A percentile compares a stretch with the other conserved stretches of the same genome.
phyloP scores from a whole-genome alignment of 2,329 filamentous ascomycete genomes.

The Alternaria postmessia region DNA sequence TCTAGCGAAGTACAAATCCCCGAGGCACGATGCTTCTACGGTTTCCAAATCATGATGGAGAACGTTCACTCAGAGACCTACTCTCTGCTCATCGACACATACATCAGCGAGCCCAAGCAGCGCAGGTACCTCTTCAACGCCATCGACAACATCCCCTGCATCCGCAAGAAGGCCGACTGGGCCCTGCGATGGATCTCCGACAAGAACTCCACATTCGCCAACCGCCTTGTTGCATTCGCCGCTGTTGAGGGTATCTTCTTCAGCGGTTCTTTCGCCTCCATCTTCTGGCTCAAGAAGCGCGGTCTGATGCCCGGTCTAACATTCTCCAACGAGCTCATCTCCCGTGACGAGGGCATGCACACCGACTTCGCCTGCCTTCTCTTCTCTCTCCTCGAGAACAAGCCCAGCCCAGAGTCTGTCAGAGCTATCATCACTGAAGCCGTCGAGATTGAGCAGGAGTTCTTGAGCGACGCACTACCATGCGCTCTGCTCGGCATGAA shows the following conservation, averaged over 20 bases:
- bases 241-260: slow-evolving; percentile 99
- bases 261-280: slow-evolving; percentile 96
- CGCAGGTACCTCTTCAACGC: slow-evolving; percentile 96
- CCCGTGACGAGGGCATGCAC: slow-evolving; percentile 98
- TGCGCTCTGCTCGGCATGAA: slow-evolving; percentile 98
- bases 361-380: slow-evolving; percentile 98
- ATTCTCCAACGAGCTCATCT: slow-evolving; percentile 99
- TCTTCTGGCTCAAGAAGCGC: slow-evolving; percentile 99
- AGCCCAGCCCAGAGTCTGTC: slow-evolving; percentile 82
- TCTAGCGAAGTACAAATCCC: slow-evolving; percentile 95
- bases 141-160: slow-evolving; percentile 98
- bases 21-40: slow-evolving; percentile 99
- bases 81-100: slow-evolving; percentile 98
- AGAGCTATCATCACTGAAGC: slow-evolving; percentile 92
- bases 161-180: slow-evolving; percentile 99
- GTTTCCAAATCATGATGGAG: slow-evolving; percentile 99
- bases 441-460: slow-evolving; percentile 95
- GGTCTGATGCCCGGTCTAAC: slow-evolving; percentile 98
- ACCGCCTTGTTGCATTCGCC: slow-evolving; percentile 94
- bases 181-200: slow-evolving; percentile 94
- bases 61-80: slow-evolving; percentile 99
- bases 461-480: slow-evolving; percentile 93
- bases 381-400: slow-evolving; percentile 96
- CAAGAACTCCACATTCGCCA: slow-evolving; percentile 91
- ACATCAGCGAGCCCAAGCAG: slow-evolving; percentile 97